Percentiles rank a stretch among this genome's conserved stretches.
These are phyloP conservation scores for Gyrodon lividus DNA, from an alignment of 768 basidiomycete species.

Conservation along the genomic window DNA sequence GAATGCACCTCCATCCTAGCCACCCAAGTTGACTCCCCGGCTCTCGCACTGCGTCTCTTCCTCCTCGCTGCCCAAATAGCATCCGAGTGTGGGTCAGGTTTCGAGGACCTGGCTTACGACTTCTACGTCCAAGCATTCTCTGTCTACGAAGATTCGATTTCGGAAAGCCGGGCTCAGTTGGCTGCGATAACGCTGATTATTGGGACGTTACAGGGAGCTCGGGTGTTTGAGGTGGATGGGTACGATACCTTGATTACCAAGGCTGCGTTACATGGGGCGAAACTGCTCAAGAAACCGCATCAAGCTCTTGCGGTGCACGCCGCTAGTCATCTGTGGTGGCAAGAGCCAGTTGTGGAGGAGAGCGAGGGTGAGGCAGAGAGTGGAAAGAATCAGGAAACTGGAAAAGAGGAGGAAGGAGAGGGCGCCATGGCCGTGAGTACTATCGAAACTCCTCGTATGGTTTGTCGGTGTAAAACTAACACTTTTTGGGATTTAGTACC, in stretches of 20 bases:
- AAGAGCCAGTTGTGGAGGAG: slow-evolving; percentile 53
- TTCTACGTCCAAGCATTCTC: slow-evolving; percentile 97
- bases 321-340: slow-evolving; percentile 99
- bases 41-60: slow-evolving; percentile 92
- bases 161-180: slow-evolving; percentile 91
- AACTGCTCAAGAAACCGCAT: slow-evolving; percentile 96
- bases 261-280: slow-evolving; percentile 95
- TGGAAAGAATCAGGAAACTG: slow-evolving; percentile 21
- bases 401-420: slow-evolving; percentile 39
- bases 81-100: slow-evolving; percentile 89
- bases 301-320: slow-evolving; percentile 93
- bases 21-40: slow-evolving; percentile 87
- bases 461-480: neutral
- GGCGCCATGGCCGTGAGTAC: slow-evolving; percentile 55
- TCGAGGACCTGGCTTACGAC: slow-evolving; percentile 96
- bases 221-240: slow-evolving; percentile 92
- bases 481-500: slow-evolving; percentile 47
- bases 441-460: slow-evolving; percentile 1
- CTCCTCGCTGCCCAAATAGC: slow-evolving; percentile 94
- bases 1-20: slow-evolving; percentile 92
- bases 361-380: slow-evolving; percentile 33
- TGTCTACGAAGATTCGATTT: slow-evolving; percentile 97
- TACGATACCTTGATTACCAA: slow-evolving; percentile 98
- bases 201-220: slow-evolving; percentile 80
- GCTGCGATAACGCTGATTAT: slow-evolving; percentile 98